Base-by-base conservation (phyloP, 78 protist genomes). In the Chrysochromulina parva region DNA sequence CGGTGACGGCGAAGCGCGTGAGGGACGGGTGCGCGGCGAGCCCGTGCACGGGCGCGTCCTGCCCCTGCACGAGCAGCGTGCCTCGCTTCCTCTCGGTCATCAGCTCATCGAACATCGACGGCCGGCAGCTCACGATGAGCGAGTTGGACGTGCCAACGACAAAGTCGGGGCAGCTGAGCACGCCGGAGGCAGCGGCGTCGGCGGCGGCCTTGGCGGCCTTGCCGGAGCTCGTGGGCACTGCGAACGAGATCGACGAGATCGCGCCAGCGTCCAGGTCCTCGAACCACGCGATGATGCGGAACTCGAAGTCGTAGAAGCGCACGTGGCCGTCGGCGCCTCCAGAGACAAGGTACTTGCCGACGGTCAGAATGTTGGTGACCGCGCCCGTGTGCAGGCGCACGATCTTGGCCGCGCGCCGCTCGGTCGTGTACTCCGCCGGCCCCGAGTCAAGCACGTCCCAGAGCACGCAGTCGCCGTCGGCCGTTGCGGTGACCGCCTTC, bases 251-350 rank as follows among this genome's bases (percentile, higher is more conserved):
- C 16, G 90, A 86, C 20, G 38, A 1, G n/a, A 86, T 48, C 28
- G 90, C 47, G 47, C 90, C 90, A 17, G 81, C 90, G 26, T 66
- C 50, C 67, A 88, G 13, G 82, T 88, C 90, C 73, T 88, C 90
- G 48, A 88, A 88, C 90, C 90, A 88, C 19, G 90, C 78, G 38
- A 88, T 74, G 58, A 60, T 9, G 48, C 80, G 90, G 69, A 71
- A 28, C 52, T 73, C 17, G 62, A 91, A 90, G 89, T 95, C 96
- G 89, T 69, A 92, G 87, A 95, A 93, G 19, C 95, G 88, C 13
- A 95, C 85, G 74, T 47, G 73, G 19, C 96, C 96, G 13, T 93
- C 95, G 10, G 16, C 85, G 74, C 94, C 96, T 7, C 94, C 96
- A 5, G 95, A 92, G 48, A 95, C 93, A 24, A 95, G 1, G 92